Evolutionary conservation across 257 asterid species (phyloP), one percentile per base, ranked within the genome.

Genomic region (Jacaranda mimosifolia): DNA sequence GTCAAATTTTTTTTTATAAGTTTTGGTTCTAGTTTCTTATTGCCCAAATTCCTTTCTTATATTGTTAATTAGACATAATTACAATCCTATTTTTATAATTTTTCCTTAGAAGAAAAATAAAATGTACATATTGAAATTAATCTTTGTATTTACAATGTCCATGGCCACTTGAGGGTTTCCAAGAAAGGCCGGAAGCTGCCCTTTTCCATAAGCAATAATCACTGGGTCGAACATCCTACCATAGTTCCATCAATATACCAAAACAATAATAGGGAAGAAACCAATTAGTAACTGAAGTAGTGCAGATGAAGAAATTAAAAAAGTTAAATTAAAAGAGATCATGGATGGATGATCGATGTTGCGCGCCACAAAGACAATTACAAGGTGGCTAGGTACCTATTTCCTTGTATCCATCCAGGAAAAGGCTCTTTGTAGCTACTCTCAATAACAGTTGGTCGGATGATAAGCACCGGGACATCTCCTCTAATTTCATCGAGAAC

Each of bases 381-480:
- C 1, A 26, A 26, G 1, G 4, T 10, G 7, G 43, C 6, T 39
- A 40, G 5, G 1, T 0, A 86, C 93, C 84, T 83, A 14, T 83
- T 73, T 80, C 93, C 93, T 83, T 89, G 91, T 63, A 89, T 87
- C 91, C 91, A 89, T 62, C 93, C 91, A 3, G 89, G 86, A 21
- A 87, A 48, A 17, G 94, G 91, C 0, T 84, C 73, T 42, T 43
- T 64, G 15, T 73, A 84, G 56, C 82, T 66, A 76, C 91, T 84
- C 56, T 85, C 90, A n/a, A 89, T 79, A 9, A 62, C 59, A 13
- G 83, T 40, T 6, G 94, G 94, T 32, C 91, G 46, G 18, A 89
- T 70, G 13, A 89, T 70, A 17, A 89, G 84, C 8, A 84, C 9
- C 0, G 94, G 94, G 9, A 81, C 65, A 3, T 89, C 87, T 12